Conservation (phyloP, 208 protist genomes). For the Wallacemonas sp. region DNA sequence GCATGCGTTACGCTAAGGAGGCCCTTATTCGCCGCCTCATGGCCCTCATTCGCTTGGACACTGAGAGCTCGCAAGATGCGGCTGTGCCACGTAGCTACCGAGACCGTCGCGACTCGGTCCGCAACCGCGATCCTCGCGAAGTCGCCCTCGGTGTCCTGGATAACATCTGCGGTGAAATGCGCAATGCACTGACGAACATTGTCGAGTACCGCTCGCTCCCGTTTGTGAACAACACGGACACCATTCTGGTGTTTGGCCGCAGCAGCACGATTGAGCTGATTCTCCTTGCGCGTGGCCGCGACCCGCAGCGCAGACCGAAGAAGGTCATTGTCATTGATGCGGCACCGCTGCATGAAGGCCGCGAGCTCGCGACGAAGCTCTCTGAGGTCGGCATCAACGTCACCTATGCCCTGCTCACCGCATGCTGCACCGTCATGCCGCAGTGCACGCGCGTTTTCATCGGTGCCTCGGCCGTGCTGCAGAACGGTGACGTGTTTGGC, state of each 20-base stretch:
- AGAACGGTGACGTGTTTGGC: conserved; percentile 94
- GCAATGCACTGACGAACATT: conserved; percentile 69
- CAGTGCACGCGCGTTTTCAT: conserved; percentile 94
- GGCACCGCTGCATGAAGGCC: conserved; percentile 92
- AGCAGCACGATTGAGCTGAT: conserved; percentile 76
- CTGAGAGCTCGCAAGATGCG: conserved; percentile 20
- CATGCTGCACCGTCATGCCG: conserved; percentile 94
- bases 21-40: conserved; percentile 57
- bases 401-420: conserved; percentile 93
- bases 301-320: conserved; percentile 41
- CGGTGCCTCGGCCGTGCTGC: conserved; percentile 91
- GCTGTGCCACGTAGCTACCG: conserved; percentile 21
- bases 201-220: conserved; percentile 69
- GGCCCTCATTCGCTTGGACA: conserved; percentile 17
- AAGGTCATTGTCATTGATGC: conserved; percentile 95
- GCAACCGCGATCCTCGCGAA: conserved; percentile 40
- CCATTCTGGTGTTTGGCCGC: conserved; percentile 79
- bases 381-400: conserved; percentile 81
- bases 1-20: conserved; percentile 76
- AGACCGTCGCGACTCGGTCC: conserved; percentile 9
- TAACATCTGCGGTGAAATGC: conserved; percentile 52
- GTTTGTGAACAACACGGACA: conserved; percentile 64
- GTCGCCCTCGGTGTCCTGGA: conserved; percentile 42
- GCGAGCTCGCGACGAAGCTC: conserved; percentile 69
- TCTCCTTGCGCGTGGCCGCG: conserved; percentile 48